Conservation (phyloP, 2,329 filamentous ascomycete genomes). For the Phyllosticta paracitricarpa region DNA sequence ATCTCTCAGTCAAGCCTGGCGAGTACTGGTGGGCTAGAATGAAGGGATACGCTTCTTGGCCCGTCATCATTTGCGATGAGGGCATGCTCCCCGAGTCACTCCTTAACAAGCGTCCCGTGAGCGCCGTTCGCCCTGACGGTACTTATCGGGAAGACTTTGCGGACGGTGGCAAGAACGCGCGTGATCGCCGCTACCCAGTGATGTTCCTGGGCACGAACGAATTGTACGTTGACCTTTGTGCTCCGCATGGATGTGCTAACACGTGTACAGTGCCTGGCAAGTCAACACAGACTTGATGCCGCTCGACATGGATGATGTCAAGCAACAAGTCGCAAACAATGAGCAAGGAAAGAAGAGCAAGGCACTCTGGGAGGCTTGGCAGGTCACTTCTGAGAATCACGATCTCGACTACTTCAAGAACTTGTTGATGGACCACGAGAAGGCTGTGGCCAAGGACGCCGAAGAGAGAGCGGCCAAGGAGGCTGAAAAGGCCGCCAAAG, state of each 20-base stretch:
- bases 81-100: conserved; percentile 79
- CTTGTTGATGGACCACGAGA: conserved; percentile 53
- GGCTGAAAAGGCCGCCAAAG: conserved; percentile 49
- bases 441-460: conserved; percentile 44
- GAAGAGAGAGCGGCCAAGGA: conserved; percentile 58
- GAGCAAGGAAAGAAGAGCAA: conserved; percentile 70
- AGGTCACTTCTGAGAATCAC: conserved; percentile 68
- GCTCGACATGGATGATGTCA: conserved; percentile 63
- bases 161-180: conserved; percentile 75
- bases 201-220: conserved; percentile 95
- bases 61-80: conserved; percentile 86
- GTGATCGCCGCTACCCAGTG: conserved; percentile 80
- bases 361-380: conserved; percentile 66
- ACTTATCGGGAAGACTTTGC: conserved; percentile 79
- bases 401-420: conserved; percentile 75
- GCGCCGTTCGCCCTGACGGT: conserved; percentile 71
- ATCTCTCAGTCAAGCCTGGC: conserved; percentile 73
- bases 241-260: background rate
- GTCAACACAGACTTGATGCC: conserved; percentile 72
- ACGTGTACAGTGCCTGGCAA: conserved; percentile 67
- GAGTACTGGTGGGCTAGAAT: conserved; percentile 88
- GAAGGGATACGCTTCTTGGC: conserved; percentile 92
- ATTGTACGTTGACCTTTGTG: conserved; percentile 65
- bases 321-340: conserved; percentile 57
- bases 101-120: conserved; percentile 69